Evolutionary conservation across 2,329 filamentous ascomycete species (phyloP), one percentile per base, ranked within the genome.

Genomic region (Triangularia verruculosa): DNA sequence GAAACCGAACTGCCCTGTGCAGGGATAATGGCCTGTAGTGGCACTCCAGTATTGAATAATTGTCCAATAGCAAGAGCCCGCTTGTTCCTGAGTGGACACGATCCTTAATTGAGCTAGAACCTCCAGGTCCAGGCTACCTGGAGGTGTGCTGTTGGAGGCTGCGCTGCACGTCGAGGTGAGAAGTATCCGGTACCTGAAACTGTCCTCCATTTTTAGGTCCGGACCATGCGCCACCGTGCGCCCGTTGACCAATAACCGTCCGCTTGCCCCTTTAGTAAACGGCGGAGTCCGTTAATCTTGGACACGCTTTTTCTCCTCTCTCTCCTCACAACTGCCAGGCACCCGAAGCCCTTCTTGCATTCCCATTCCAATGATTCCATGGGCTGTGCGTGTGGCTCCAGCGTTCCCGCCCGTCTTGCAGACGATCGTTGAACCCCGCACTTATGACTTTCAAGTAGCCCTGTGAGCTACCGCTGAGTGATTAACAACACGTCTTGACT

Each of bases 161-260:
- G 27, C 24, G n/a, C 39, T 20, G 39, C n/a, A 47, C 39, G 39
- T 47, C 7, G 39, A 47, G 17, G 22, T 25, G 12, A n/a, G 25
- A 64, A 20, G 66, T 69, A 65, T 39, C 47, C 3, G 8, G 43
- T 64, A 69, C 68, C n/a, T 43, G 39, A n/a, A 24, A 1, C 39
- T 17, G 13, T 22, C 32, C 58, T 57, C 64, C 66, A 65, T 59
- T 66, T 66, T 61, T 62, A 63, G 63, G 32, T 51, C 63, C 61
- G 62, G 63, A 59, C 63, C 61, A 66, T 62, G 66, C 66, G 63
- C 67, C 66, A 65, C 66, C 66, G 63, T 62, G 39, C 51, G 28
- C 34, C 55, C 22, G 27, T 58, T 47, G 56, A 5, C 52, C 39
- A 32, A 43, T 25, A 25, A 22, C 30, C 61, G 51, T 25, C 61